Base-by-base conservation (phyloP, 495 filamentous ascomycete species). In the Neurospora africana region DNA sequence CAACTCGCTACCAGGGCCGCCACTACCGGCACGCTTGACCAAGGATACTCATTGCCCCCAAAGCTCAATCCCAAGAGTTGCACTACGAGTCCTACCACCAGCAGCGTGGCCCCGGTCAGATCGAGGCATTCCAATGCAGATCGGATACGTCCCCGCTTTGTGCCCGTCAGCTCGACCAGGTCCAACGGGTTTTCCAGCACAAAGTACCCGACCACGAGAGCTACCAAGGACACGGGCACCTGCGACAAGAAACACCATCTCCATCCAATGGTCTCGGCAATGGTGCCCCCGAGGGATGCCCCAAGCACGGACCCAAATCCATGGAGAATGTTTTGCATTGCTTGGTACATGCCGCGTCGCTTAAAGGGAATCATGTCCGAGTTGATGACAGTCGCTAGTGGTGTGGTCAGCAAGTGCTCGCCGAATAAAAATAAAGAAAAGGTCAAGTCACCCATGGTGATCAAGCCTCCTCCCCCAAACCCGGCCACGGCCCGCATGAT, bases 311-410 rank as follows among this genome's bases (percentile, higher is more conserved):
- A 79, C 6, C 85, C 85, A 53, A 90, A 89, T 0, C 88, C 88
- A 70, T 87, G 83, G 1, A 89, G 81, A 11, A 84, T 86, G 71
- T 91, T 91, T 76, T 90, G 88, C 65, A 87, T 82, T 0, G 87
- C 88, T 69, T 91, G 89, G 72, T 90, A 90, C 86, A 90, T 89
- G 0, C 89, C 89, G 9, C 88, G 80, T 21, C 83, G 83, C 40
- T 82, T 81, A 78, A 90, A 89, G 0, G 89, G 88, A 61, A 91
- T 89, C 74, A 91, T 84, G 79, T 90, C 89, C 0, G 87, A 89
- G 75, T 90, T 90, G 72, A 91, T 85, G 47, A 90, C 88, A 0
- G 89, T 90, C 3, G 88, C 88, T 88, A 68, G 68, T 10, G 19
- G 35, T 38, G 36, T 1, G n/a, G 74, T 72, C 71, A 79, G 69